Evolutionary conservation across 179 eudicot species (phyloP).

Genomic region (Carnegiea gigantea): DNA sequence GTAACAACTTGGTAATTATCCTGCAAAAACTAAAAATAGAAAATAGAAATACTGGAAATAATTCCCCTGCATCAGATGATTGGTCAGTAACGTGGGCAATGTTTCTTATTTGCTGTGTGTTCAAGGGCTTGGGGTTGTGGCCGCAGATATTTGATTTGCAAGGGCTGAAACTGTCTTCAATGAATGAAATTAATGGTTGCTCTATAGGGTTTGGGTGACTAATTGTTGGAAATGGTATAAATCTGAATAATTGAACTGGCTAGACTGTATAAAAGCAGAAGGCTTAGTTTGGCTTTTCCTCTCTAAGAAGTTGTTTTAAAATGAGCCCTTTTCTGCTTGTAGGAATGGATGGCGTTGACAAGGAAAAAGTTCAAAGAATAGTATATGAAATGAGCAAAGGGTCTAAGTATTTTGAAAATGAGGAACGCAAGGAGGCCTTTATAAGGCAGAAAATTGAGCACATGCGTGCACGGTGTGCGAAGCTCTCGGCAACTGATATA

Average conservation of each 20-base stretch:
- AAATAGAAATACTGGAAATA: no score
- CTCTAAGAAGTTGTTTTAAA: background rate
- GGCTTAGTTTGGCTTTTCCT: background rate
- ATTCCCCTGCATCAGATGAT: no score
- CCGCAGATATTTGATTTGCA: background rate
- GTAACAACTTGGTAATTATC: no score
- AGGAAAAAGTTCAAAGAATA: constrained; percentile 88
- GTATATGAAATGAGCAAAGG: constrained; percentile 99
- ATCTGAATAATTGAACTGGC: background rate
- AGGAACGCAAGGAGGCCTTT: constrained; percentile 74
- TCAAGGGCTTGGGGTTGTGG: background rate
- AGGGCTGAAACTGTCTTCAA: background rate
- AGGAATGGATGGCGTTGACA: constrained; percentile 99
- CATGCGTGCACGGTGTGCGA: constrained; percentile 61
- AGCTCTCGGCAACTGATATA: constrained; percentile 61
- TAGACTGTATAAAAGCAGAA: background rate
- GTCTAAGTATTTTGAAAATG: constrained; percentile 91
- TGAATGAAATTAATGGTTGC: constrained; percentile 1
- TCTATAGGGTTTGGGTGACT: background rate
- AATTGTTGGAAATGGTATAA: background rate
- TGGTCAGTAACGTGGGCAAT: background rate
- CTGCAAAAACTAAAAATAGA: no score
- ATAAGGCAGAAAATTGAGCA: constrained; percentile 73
- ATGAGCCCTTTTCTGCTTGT: background rate
- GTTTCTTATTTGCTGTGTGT: background rate